Evolutionary conservation across 495 filamentous ascomycete genomes (phyloP).

Genomic region (Articulospora tetracladia): DNA sequence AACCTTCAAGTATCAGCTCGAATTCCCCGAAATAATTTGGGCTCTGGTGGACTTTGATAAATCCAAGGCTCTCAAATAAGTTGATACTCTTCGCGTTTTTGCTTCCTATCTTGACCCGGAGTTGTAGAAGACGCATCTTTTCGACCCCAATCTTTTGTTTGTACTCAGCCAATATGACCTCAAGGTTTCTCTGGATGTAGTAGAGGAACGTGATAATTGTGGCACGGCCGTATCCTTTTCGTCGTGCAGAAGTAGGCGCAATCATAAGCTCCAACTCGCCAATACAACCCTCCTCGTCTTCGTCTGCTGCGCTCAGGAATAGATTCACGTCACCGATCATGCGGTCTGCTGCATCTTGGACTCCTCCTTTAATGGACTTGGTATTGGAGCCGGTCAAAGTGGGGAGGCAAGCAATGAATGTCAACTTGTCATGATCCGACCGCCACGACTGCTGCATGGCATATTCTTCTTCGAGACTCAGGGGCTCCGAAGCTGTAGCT

Average conservation of each 20-base stretch:
- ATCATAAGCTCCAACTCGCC: constrained; percentile 93
- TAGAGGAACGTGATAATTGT: constrained; percentile 63
- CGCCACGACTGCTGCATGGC: constrained; percentile 83
- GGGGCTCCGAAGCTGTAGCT: constrained; percentile 78
- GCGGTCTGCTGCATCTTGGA: constrained; percentile 44
- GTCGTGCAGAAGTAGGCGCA: constrained; percentile 52
- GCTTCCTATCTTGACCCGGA: constrained; percentile 60
- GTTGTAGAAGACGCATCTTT: constrained; percentile 10
- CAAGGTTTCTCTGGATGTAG: constrained; percentile 51
- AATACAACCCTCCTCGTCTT: constrained; percentile 37
- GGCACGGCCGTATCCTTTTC: constrained; percentile 62
- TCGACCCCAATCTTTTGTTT: not conserved
- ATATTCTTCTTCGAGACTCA: constrained; percentile 76
- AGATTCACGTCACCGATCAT: constrained; percentile 91
- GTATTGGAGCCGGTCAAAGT: not conserved
- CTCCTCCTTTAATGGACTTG: constrained; percentile 26
- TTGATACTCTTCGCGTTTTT: constrained; percentile 51
- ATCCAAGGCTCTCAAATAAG: constrained; percentile 57
- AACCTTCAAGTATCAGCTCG: constrained; percentile 26
- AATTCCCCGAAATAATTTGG: constrained; percentile 65
- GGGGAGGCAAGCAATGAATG: constrained; percentile 62
- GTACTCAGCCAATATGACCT: constrained; percentile 59
- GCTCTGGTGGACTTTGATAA: constrained; percentile 41
- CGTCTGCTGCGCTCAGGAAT: constrained; percentile 54
- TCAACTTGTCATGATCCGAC: constrained; percentile 67